These are phyloP conservation scores for Penicillium argentinense DNA, from an alignment of 495 filamentous ascomycete species.

Conservation along the genomic window DNA sequence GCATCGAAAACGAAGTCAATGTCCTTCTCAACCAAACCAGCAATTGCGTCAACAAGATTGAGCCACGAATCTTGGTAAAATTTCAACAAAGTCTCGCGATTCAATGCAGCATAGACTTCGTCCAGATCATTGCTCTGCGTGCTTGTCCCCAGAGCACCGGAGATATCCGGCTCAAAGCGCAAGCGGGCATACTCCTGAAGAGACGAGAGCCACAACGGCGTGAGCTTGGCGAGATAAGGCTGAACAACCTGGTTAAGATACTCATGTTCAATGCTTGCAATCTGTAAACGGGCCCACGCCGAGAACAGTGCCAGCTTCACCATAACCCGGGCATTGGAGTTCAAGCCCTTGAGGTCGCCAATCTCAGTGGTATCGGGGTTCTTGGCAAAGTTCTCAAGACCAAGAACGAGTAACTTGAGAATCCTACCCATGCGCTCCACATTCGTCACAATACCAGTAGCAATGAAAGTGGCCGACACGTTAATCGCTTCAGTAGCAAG, in stretches of 20 bases:
- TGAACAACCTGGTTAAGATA: constrained; percentile 88
- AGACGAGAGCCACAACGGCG: constrained; percentile 90
- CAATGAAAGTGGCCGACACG: constrained; percentile 96
- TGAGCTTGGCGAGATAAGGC: constrained; percentile 83
- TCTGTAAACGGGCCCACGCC: constrained; percentile 98
- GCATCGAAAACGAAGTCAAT: constrained; percentile 97
- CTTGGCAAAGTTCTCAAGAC: constrained; percentile 91
- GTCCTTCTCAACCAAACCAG: constrained; percentile 94
- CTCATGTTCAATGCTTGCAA: constrained; percentile 88
- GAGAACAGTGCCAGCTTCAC: constrained; percentile 95
- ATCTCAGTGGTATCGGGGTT: constrained; percentile 77
- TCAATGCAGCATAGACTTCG: constrained; percentile 88
- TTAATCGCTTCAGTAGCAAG: constrained; percentile 93
- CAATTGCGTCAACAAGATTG: constrained; percentile 94
- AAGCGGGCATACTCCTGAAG: constrained; percentile 91
- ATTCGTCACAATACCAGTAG: constrained; percentile 95
- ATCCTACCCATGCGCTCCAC: constrained; percentile 98
- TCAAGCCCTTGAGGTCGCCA: constrained; percentile 88
- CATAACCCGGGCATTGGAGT: constrained; percentile 97
- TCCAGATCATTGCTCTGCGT: constrained; percentile 75
- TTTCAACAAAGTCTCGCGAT: constrained; percentile 86
- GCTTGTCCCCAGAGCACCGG: constrained; percentile 73
- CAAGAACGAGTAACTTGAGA: constrained; percentile 85
- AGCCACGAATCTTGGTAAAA: constrained; percentile 99
- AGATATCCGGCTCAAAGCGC: constrained; percentile 95